phyloP scores from a whole-genome alignment of 371 early-diverging fungal species.

The Mortierella sp. region DNA sequence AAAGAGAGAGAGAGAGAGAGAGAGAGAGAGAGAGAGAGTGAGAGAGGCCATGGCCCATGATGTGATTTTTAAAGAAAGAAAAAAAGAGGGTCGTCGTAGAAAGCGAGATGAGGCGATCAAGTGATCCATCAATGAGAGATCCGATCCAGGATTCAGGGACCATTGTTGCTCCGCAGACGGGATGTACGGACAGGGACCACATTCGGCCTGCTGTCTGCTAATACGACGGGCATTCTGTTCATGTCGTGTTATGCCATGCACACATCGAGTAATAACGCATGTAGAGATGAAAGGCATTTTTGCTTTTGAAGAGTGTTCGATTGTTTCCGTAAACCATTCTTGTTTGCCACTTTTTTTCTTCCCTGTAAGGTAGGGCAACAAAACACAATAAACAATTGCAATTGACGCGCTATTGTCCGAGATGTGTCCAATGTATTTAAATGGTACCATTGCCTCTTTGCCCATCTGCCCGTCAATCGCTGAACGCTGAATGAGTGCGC shows the following conservation, averaged over 20 bases:
- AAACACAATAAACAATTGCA: too few species aligned
- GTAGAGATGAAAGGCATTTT: too few species aligned
- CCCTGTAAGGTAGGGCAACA: too few species aligned
- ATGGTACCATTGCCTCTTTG: background rate
- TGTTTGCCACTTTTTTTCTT: too few species aligned
- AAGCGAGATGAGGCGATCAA: background rate
- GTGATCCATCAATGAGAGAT: background rate
- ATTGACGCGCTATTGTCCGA: too few species aligned
- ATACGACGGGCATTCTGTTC: background rate
- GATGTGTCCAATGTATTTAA: background rate
- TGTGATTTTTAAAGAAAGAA: too few species aligned
- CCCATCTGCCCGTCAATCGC: background rate
- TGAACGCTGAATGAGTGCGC: too few species aligned
- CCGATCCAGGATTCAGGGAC: constrained; percentile 8
- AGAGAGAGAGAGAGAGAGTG: background rate
- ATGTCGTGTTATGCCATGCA: background rate
- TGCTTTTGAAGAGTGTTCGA: too few species aligned
- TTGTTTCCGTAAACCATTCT: too few species aligned
- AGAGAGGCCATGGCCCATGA: background rate
- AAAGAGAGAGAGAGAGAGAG: background rate
- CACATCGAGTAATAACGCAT: too few species aligned
- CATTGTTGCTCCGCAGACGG: background rate
- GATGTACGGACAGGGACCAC: background rate
- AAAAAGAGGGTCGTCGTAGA: background rate
- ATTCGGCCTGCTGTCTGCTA: background rate